Evolutionary conservation across 2,329 filamentous ascomycete genomes (phyloP).

Genomic region (Scorias spongiosa): DNA sequence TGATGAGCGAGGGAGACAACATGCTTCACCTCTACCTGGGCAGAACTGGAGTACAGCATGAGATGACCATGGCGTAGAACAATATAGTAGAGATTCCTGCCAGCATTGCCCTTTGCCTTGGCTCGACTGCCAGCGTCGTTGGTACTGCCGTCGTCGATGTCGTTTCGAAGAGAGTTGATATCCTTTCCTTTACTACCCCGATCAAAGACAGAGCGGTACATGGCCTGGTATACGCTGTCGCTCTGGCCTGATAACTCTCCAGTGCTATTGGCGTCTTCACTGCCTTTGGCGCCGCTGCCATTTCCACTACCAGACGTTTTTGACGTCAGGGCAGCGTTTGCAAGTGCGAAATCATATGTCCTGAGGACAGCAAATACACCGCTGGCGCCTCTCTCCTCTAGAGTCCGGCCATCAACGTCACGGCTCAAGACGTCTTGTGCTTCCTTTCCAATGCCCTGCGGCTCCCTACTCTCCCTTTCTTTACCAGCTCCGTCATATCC

Average conservation of each 20-base stretch:
- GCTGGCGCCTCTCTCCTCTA: conserved; percentile 6
- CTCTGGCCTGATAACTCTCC: conserved; percentile 5
- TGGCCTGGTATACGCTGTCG: conserved; percentile 89
- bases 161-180: conserved; percentile 8
- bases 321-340: conserved; percentile 13
- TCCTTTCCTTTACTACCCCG: conserved; percentile 42
- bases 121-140: conserved; percentile 1
- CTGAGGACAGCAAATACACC: conserved; percentile 19
- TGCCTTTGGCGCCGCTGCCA: background rate
- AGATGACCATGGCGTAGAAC: conserved; percentile 68
- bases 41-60: conserved; percentile 93
- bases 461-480: background rate
- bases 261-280: conserved; percentile 2
- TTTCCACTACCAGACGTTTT: conserved; percentile 6
- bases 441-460: conserved; percentile 3
- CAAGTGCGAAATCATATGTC: conserved; percentile 17
- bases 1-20: conserved; percentile 88
- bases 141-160: conserved; percentile 1
- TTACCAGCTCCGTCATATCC: conserved; percentile 3
- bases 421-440: conserved; percentile 1
- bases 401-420: background rate
- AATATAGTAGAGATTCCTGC: conserved; percentile 15
- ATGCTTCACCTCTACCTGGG: conserved; percentile 89
- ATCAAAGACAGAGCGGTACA: conserved; percentile 94
- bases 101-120: conserved; percentile 1